A percentile compares a stretch with the other conserved stretches of the same genome.
phyloP scores from a whole-genome alignment of 805 yeast species.

The Zygoascus ofunaensis region DNA sequence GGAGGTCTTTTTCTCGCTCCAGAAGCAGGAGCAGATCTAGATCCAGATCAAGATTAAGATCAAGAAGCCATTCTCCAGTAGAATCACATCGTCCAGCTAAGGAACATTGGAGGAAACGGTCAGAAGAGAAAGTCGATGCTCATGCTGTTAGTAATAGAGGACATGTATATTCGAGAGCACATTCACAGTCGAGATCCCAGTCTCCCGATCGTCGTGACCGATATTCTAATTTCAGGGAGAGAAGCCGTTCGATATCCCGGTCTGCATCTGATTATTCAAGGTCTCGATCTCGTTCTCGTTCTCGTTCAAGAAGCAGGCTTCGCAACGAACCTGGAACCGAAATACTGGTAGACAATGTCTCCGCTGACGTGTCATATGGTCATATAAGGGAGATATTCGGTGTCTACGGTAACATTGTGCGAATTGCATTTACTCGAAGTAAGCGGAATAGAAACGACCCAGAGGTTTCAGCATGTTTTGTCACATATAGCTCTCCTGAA shows the following conservation, averaged over 20 bases:
- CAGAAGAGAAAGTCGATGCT: no score
- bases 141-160: no score
- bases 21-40: not conserved
- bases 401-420: slow-evolving; percentile 12
- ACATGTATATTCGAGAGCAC: no score
- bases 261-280: slow-evolving; percentile 4
- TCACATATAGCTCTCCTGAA: slow-evolving; percentile 7
- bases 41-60: slow-evolving; percentile 6
- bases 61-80: no score
- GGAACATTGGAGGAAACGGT: no score
- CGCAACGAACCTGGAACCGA: not conserved
- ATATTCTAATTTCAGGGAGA: no score
- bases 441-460: not conserved
- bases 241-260: slow-evolving; percentile 3
- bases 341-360: slow-evolving; percentile 5
- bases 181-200: no score
- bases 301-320: not conserved
- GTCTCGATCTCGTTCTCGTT: slow-evolving; percentile 5
- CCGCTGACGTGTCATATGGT: not conserved
- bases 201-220: no score
- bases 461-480: slow-evolving; percentile 3
- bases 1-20: no score
- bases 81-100: no score
- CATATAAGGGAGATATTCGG: slow-evolving; percentile 17
- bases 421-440: slow-evolving; percentile 3